Base-by-base conservation (phyloP, 106 monocot species). In the Dioscorea dumetorum region DNA sequence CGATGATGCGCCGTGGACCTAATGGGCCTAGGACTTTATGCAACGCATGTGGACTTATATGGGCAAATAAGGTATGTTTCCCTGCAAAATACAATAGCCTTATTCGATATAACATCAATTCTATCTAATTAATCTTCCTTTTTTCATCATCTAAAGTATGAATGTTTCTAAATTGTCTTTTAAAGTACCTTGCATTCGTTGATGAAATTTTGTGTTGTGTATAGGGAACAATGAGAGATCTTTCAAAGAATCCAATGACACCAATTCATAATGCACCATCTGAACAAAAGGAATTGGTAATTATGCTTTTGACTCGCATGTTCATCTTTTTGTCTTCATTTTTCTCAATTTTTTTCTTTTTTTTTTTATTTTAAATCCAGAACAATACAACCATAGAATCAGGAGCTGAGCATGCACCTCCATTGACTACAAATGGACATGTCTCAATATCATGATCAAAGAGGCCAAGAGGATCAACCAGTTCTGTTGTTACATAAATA, bases 21-120 rank as follows among this genome's bases (percentile, higher is more conserved):
- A 76, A 84, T 34, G 88, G 88, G 33, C 88, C 88, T 32, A 84
- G 88, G 62, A 88, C 88, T 12, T 67, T 88, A 50, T 88, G 88
- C 70, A 88, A 88, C 79, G 88, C 88, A 49, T 88, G 88, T 67
- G 88, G 88, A 62, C 76, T 88, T 60, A 88, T 88, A 84, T 88
- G 88, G 84, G 88, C 88, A 32, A 88, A 84, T 65, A 88, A 88
- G 88, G 88, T 88, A 75, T 53, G 18, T 53, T 53, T 18, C 13
- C 53, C 53, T 10, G 14, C 18, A n/a, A n/a, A n/a, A n/a, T n/a
- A n/a, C n/a, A n/a, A n/a, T n/a, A n/a, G n/a, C n/a, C n/a, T n/a
- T n/a, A n/a, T n/a, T n/a, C n/a, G n/a, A n/a, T n/a, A n/a, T n/a
- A n/a, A n/a, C n/a, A n/a, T n/a, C n/a, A n/a, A n/a, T 13, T 51